phyloP scores from a whole-genome alignment of 164 flowering plant species.

The Piper longum region DNA sequence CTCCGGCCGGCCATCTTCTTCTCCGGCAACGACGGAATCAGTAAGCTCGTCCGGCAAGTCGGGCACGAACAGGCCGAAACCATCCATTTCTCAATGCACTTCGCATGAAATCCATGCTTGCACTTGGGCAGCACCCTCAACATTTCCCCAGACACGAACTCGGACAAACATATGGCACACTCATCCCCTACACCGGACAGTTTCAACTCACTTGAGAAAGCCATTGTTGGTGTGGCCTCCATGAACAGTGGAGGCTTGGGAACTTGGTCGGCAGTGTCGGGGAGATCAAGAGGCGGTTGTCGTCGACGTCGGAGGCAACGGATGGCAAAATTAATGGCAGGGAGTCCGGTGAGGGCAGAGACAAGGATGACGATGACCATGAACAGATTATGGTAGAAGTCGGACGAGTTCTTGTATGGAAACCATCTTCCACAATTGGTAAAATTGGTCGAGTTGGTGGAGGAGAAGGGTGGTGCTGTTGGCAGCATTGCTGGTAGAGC shows the following conservation, averaged over 20 bases:
- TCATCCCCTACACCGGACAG: slow-evolving; percentile 43
- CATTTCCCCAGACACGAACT: slow-evolving; percentile 45
- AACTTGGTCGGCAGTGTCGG: not conserved
- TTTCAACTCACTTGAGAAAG: slow-evolving; percentile 12
- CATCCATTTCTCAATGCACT: slow-evolving; percentile 77
- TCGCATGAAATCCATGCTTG: slow-evolving; percentile 67
- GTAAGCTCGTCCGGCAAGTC: slow-evolving; percentile 54
- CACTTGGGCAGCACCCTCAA: slow-evolving; percentile 62
- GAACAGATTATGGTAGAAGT: slow-evolving; percentile 60
- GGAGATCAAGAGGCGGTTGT: not conserved
- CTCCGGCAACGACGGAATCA: slow-evolving; percentile 24
- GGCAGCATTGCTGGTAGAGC: not conserved
- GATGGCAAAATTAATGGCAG: not conserved
- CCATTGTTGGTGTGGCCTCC: not conserved
- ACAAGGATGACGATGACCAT: slow-evolving; percentile 76
- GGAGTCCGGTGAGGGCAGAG: slow-evolving; percentile 5
- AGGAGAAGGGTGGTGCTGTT: not conserved
- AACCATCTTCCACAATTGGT: not conserved
- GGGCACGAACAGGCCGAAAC: slow-evolving; percentile 75
- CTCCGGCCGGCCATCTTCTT: slow-evolving; percentile 30
- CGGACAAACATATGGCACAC: slow-evolving; percentile 72
- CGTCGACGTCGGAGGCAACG: not conserved
- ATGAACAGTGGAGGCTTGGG: not conserved
- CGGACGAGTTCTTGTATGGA: not conserved
- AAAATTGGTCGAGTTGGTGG: not conserved